Conservation (phyloP, 192 early-diverging fungal genomes). For the Backusella luteola region DNA sequence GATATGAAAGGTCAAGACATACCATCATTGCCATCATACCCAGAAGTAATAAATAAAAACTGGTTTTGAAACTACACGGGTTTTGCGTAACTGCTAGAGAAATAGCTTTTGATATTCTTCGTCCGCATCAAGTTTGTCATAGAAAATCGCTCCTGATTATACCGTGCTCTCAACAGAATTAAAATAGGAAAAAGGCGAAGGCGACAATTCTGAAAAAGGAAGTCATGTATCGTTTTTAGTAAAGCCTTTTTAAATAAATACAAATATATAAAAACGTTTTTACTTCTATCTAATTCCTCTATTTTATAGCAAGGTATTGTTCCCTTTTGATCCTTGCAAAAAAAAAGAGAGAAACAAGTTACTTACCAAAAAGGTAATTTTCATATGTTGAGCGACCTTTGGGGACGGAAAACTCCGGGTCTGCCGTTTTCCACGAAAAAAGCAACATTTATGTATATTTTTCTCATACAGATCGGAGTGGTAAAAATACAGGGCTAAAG, state of each 20-base stretch:
- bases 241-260: neutral
- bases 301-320: neutral
- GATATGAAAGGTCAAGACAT: no score
- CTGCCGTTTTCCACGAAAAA: neutral
- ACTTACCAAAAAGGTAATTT: neutral
- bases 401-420: neutral
- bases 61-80: no score
- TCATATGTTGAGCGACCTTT: neutral
- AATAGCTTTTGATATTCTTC: neutral
- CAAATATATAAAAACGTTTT: neutral
- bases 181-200: neutral
- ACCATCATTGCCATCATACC: no score
- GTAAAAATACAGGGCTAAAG: no score
- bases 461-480: neutral
- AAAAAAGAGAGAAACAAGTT: neutral
- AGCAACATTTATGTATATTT: neutral
- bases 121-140: neutral
- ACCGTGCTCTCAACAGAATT: neutral
- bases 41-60: no score
- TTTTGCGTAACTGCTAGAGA: no score
- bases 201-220: neutral
- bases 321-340: neutral
- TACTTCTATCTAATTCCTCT: neutral
- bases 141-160: neutral
- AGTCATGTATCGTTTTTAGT: neutral